Evolutionary conservation across 441 rosid genomes (phyloP).

Genomic region (Adansonia gregorii): DNA sequence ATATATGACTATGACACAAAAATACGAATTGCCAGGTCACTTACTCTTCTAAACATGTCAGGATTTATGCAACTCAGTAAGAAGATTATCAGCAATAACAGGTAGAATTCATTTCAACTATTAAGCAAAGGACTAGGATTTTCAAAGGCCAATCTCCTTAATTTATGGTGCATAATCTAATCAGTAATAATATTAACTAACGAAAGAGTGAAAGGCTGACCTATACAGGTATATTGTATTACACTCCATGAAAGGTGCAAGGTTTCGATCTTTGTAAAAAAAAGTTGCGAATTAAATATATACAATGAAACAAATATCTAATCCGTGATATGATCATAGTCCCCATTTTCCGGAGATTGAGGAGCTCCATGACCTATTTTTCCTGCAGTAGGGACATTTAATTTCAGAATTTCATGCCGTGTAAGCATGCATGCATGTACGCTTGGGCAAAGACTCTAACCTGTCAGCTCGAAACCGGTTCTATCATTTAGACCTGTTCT

Average conservation of each 20-base stretch:
- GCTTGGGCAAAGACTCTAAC: constrained; percentile 32
- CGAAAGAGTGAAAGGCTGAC: constrained; percentile 27
- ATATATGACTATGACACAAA: too few species aligned
- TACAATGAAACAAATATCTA: constrained; percentile 32
- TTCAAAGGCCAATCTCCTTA: constrained; percentile 17
- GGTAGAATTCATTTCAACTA: constrained; percentile 2
- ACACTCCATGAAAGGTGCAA: constrained; percentile 37
- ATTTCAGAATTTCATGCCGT: constrained; percentile 17
- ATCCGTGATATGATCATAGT: constrained; percentile 57
- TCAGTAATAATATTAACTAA: constrained; percentile 10
- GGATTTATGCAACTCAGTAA: background rate
- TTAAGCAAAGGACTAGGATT: background rate
- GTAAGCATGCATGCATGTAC: background rate
- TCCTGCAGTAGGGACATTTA: constrained; percentile 44
- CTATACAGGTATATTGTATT: constrained; percentile 47
- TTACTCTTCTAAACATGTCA: background rate
- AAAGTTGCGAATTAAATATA: constrained; percentile 18
- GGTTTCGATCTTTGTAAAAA: background rate
- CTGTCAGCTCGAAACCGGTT: constrained; percentile 62
- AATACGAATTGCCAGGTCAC: background rate
- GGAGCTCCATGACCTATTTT: constrained; percentile 44
- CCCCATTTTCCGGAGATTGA: constrained; percentile 67
- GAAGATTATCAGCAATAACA: constrained; percentile 11
- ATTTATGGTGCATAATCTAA: constrained; percentile 28
- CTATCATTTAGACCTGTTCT: constrained; percentile 53